phyloP scores from a whole-genome alignment of 2,329 filamentous ascomycete species.

The Zymoseptoria pseudotritici region DNA sequence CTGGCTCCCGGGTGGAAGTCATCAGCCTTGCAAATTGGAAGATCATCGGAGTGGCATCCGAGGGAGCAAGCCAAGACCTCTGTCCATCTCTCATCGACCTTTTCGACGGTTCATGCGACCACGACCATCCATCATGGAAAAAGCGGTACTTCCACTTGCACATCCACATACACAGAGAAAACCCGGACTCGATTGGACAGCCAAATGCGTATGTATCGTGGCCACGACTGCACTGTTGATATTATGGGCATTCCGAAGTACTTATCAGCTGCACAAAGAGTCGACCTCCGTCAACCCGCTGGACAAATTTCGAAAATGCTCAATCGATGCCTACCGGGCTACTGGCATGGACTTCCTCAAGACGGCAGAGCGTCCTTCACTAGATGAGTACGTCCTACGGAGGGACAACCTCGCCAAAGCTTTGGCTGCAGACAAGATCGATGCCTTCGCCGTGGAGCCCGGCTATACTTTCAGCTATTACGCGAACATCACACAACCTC shows the following conservation, averaged over 20 bases:
- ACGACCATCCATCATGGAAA: too few species aligned
- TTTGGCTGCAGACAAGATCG: conserved; percentile 43
- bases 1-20: neutral
- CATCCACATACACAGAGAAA: too few species aligned
- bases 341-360: conserved; percentile 44
- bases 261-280: neutral
- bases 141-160: too few species aligned
- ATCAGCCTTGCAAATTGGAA: neutral
- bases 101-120: too few species aligned
- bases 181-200: neutral
- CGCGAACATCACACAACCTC: conserved; percentile 52
- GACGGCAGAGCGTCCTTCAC: conserved; percentile 39
- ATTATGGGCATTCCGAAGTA: neutral
- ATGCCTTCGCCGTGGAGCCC: conserved; percentile 57
- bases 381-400: conserved; percentile 48
- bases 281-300: neutral
- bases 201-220: neutral
- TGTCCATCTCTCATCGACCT: too few species aligned
- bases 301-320: conserved; percentile 41
- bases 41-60: too few species aligned
- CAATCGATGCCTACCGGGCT: conserved; percentile 45
- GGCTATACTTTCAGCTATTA: conserved; percentile 61
- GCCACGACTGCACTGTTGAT: neutral
- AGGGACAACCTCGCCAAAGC: conserved; percentile 51
- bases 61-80: too few species aligned